Percentiles rank a stretch among this genome's conserved stretches.
Evolutionary conservation across 257 asterid species (phyloP).

Genomic region (Ilex asprella): DNA sequence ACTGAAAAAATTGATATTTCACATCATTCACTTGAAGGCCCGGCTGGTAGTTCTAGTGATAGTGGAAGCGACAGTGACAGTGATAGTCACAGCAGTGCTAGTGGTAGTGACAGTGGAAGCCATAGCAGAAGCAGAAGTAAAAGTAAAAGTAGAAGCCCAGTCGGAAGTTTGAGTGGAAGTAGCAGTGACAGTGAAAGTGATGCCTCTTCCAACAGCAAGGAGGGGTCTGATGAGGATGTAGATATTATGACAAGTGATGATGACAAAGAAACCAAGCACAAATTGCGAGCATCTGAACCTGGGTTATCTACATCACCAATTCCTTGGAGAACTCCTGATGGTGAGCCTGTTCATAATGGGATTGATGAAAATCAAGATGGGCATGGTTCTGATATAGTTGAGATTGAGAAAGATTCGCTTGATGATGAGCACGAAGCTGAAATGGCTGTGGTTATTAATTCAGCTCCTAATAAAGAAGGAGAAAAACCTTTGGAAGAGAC

Average conservation of each 20-base stretch:
- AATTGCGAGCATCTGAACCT: constrained; percentile 38
- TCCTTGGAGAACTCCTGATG: constrained; percentile 37
- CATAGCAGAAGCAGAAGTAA: constrained; percentile 61
- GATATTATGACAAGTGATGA: constrained; percentile 78
- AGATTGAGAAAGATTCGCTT: constrained; percentile 59
- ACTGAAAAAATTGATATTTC: constrained; percentile 36
- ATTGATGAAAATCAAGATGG: constrained; percentile 43
- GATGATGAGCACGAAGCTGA: constrained; percentile 33
- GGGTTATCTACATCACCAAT: constrained; percentile 36
- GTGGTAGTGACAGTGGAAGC: constrained; percentile 56
- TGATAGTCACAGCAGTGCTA: constrained; percentile 21
- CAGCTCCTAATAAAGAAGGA: constrained; percentile 40
- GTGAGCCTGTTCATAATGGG: constrained; percentile 42
- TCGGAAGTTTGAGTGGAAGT: constrained; percentile 60
- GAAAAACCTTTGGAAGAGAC: constrained; percentile 37
- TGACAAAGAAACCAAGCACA: constrained; percentile 48
- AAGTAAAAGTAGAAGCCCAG: constrained; percentile 71
- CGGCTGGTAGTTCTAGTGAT: constrained; percentile 59
- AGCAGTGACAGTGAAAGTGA: constrained; percentile 87
- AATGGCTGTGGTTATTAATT: constrained; percentile 27
- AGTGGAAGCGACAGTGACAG: constrained; percentile 61
- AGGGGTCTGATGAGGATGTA: constrained; percentile 88
- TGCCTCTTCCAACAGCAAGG: constrained; percentile 79
- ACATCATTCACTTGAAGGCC: constrained; percentile 42
- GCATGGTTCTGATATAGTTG: constrained; percentile 42